phyloP scores from a whole-genome alignment of 345 rosid genomes.

The Eucalyptus coolabah region DNA sequence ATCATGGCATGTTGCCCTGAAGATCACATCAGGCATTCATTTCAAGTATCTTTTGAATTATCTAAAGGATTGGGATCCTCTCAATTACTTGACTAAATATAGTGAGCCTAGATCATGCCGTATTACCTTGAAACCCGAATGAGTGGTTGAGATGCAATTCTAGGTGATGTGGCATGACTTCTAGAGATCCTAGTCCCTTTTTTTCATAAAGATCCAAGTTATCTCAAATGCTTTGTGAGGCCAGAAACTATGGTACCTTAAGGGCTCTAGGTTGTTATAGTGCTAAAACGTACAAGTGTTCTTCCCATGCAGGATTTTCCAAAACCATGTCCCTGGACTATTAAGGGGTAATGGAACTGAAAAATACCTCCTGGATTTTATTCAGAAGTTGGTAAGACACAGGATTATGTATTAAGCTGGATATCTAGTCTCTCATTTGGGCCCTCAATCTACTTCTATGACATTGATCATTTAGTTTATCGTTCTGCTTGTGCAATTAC shows the following conservation, averaged over 20 bases:
- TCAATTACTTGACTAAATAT: neutral
- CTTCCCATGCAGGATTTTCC: conserved; percentile 58
- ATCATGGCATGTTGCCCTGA: neutral
- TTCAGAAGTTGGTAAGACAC: conserved; percentile 53
- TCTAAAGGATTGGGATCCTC: neutral
- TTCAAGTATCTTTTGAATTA: neutral
- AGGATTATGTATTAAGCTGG: neutral
- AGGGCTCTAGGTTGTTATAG: neutral
- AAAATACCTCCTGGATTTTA: conserved; percentile 32
- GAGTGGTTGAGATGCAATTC: neutral
- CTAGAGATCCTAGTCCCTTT: neutral
- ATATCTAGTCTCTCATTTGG: neutral
- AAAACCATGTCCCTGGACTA: conserved; percentile 51
- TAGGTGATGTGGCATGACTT: neutral
- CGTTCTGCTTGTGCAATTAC: neutral
- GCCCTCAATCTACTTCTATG: neutral
- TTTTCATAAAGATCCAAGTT: neutral
- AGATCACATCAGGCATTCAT: neutral
- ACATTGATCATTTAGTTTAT: neutral
- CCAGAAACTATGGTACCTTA: neutral
- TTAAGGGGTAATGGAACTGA: conserved; percentile 31
- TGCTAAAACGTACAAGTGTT: neutral
- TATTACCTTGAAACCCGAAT: neutral
- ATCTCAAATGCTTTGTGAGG: neutral
- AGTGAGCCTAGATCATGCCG: neutral